Evolutionary conservation across 2,329 filamentous ascomycete genomes (phyloP), one percentile per base, ranked within the genome.

Genomic region (Emmonsiellopsis sp.): DNA sequence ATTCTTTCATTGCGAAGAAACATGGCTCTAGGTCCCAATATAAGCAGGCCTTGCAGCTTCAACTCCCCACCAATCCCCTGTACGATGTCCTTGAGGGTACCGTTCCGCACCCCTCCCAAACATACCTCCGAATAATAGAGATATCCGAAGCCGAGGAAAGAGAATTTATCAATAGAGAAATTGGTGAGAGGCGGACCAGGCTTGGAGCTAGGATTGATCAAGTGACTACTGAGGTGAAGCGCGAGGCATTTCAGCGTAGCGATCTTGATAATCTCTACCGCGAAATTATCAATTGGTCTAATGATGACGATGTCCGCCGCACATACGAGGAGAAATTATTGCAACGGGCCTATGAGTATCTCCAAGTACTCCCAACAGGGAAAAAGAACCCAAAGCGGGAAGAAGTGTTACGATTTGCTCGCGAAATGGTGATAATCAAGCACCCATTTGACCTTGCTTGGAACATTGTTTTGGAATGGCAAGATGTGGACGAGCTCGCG

Each of bases 381-480:
- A 74, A 83, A 54, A 97, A 97, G 70, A 65, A 72, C 1, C 70
- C 76, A 15, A 90, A 94, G 67, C 80, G 87, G 30, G 75, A 82
- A 37, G 84, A 86, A 58, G 85, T 95, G 0, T 72, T 86, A 62
- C 85, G 86, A 55, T 75, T 93, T 51, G 90, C 92, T 0, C 83
- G 85, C 58, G 93, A 92, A 57, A 95, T 98, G 87, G 92, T 98
- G 56, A 87, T 95, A 55, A 93, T 98, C 67, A 91, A 92, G 62
- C 90, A 97, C 62, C 88, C 89, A 0, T 95, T 86, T 70, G 82
- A 85, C 58, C 77, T 94, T 13, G 93, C 93, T 0, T 98, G 94
- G 94, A 86, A 89, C 62, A 85, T 96, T 56, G 80, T 87, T 32
- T 77, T 98, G 55, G 89, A 97, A 65, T 97, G 92, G 87, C 81